Evolutionary conservation across 1,139 yeast species (phyloP).

Genomic region (Candida neerlandica): DNA sequence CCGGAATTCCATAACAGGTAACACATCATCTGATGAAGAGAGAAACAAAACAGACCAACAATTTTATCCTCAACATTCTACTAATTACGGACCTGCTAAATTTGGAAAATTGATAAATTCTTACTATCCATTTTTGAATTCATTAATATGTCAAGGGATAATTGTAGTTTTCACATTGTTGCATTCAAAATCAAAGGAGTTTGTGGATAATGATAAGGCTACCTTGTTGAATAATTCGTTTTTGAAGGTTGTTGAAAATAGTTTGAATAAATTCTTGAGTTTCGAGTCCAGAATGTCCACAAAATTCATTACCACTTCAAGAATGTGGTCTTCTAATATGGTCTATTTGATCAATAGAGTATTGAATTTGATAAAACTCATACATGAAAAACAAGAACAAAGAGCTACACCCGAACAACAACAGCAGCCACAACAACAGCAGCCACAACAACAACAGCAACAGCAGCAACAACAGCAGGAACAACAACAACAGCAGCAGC

Average conservation of each 20-base stretch:
- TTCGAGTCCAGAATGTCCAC: conserved; percentile 28
- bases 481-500: not conserved
- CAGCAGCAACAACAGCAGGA: not conserved
- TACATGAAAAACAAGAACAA: conserved; percentile 26
- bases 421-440: not conserved
- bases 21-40: not conserved
- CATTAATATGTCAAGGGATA: conserved; percentile 54
- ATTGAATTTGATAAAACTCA: conserved; percentile 30
- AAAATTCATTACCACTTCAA: conserved; percentile 22
- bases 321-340: conserved; percentile 43
- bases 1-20: not conserved
- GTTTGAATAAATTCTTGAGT: conserved; percentile 25
- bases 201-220: conserved; percentile 26
- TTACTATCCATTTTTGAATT: conserved; percentile 49
- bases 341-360: conserved; percentile 36
- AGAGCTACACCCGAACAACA: not conserved
- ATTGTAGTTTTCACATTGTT: conserved; percentile 53
- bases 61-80: not conserved
- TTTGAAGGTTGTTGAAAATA: conserved; percentile 27
- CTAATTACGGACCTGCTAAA: conserved; percentile 16
- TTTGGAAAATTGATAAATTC: conserved; percentile 39
- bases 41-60: not conserved
- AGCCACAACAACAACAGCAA: not conserved
- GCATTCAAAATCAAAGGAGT: conserved; percentile 43
- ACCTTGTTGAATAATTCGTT: conserved; percentile 23